Base-by-base conservation (phyloP, 345 rosid species). In the Eucalyptus shirleyi region DNA sequence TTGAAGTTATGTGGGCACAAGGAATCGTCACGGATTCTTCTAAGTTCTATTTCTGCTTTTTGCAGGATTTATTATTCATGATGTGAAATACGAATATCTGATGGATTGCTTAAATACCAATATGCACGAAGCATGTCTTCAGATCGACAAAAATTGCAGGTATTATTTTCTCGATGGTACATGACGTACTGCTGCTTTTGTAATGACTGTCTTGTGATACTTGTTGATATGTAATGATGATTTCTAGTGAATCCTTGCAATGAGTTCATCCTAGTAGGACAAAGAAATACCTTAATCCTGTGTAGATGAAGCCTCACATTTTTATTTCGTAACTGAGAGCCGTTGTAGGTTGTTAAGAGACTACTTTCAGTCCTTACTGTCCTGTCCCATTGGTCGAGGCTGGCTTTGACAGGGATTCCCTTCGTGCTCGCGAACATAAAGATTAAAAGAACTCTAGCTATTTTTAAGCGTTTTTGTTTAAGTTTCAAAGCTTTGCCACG, bases 131-230 rank as follows among this genome's bases (percentile, higher is more conserved):
- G 94, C 95, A 85, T 96, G 97, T 88, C 94, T 94, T 87, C 88
- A 91, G 88, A 95, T 97, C 86, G 95, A 91, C 67, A 92, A 90
- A 91, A 94, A 92, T 44, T 95, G 98, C 99, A 95, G 96, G 98
- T 96, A 77, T 91, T 89, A 67, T 19, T 45, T 7, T 72, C 45
- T 72, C 2, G 32, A 50, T 28, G 87, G 72, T 60, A 53, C 37
- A 17, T 49, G 53, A 37, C 56, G 19, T n/a, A 16, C 40, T 69
- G 81, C 42, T 53, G 49, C 72, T 32, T 0, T 32, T 10, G 15
- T 40, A 60, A 55, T 50, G 14, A 50, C 65, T 17, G 14, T 85
- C 32, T 85, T 2, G 53, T 45, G 4, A 18, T 34, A 50, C 37
- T 50, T 50, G 19, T 50, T 12, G 8, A 50, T 12, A 37, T 86